Evolutionary conservation across 768 basidiomycete species (phyloP).

Genomic region (Kwoniella botswanensis): DNA sequence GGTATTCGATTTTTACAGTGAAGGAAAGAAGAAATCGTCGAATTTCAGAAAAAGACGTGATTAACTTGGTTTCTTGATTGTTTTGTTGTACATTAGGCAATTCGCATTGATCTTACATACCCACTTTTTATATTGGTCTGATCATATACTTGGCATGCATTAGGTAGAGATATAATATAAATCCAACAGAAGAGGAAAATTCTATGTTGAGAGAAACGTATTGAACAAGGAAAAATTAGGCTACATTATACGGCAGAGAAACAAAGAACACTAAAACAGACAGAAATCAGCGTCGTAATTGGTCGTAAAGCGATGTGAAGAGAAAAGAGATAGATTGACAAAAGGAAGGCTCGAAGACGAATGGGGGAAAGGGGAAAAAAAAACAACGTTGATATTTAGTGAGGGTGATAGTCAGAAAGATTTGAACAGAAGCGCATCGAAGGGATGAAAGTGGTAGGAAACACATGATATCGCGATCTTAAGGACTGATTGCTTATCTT

Average conservation of each 20-base stretch:
- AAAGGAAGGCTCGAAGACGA: neutral
- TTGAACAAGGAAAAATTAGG: neutral
- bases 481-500: conserved; percentile 19
- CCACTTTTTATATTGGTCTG: neutral
- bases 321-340: neutral
- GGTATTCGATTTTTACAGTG: conserved; percentile 6
- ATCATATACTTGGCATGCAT: neutral
- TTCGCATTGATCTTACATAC: neutral
- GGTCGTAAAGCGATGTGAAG: conserved; percentile 1
- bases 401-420: no score
- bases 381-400: no score
- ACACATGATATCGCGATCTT: no score
- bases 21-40: conserved; percentile 20
- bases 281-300: neutral
- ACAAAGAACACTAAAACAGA: neutral
- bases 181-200: neutral
- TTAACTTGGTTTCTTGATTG: neutral
- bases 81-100: conserved; percentile 15
- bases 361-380: neutral
- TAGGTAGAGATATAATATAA: neutral
- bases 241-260: conserved; percentile 21
- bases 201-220: neutral
- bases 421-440: no score
- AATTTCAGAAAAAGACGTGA: conserved; percentile 16
- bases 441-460: no score